Percentiles rank a stretch among this genome's conserved stretches.
These are phyloP conservation scores for Trypanosoma theileri DNA, from an alignment of 208 protist genomes.

Conservation along the genomic window DNA sequence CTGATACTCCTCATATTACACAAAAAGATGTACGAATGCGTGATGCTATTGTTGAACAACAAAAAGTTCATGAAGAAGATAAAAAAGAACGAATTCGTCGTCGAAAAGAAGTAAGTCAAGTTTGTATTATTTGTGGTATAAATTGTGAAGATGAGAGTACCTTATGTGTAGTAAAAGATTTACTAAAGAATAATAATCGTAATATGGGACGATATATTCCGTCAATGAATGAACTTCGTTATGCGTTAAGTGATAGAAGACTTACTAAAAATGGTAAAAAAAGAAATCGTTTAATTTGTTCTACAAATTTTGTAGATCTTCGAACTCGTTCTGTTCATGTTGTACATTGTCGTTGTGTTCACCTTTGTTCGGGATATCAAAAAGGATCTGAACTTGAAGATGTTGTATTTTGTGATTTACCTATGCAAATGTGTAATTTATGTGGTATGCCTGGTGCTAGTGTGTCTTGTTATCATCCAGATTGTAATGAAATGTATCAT, in stretches of 20 bases:
- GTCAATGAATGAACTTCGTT: slow-evolving; percentile 46
- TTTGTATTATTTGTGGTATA: slow-evolving; percentile 74
- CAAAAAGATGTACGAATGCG: slow-evolving; percentile 49
- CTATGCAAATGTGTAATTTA: slow-evolving; percentile 60
- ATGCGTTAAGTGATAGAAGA: slow-evolving; percentile 54
- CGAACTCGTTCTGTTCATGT: slow-evolving; percentile 53
- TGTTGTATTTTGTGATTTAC: slow-evolving; percentile 51
- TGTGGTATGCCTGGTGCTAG: slow-evolving; percentile 71
- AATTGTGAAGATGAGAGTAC: slow-evolving; percentile 50
- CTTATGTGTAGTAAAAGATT: slow-evolving; percentile 49
- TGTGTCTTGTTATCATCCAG: slow-evolving; percentile 81
- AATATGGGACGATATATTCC: slow-evolving; percentile 65
- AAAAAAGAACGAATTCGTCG: slow-evolving; percentile 72
- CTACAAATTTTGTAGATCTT: slow-evolving; percentile 64
- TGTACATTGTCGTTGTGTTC: slow-evolving; percentile 81
- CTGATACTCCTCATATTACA: slow-evolving; percentile 37
- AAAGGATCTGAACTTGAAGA: slow-evolving; percentile 70
- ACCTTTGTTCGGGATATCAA: slow-evolving; percentile 81
- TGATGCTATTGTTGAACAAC: slow-evolving; percentile 57
- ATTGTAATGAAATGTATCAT: slow-evolving; percentile 85
- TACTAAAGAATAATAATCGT: slow-evolving; percentile 52
- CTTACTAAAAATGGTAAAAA: slow-evolving; percentile 15
- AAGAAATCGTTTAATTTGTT: slow-evolving; percentile 50
- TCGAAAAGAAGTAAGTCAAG: slow-evolving; percentile 48
- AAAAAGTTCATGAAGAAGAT: slow-evolving; percentile 55